Evolutionary conservation across 2,329 filamentous ascomycete species (phyloP), one percentile per base, ranked within the genome.

Genomic region (Claviceps paspali): DNA sequence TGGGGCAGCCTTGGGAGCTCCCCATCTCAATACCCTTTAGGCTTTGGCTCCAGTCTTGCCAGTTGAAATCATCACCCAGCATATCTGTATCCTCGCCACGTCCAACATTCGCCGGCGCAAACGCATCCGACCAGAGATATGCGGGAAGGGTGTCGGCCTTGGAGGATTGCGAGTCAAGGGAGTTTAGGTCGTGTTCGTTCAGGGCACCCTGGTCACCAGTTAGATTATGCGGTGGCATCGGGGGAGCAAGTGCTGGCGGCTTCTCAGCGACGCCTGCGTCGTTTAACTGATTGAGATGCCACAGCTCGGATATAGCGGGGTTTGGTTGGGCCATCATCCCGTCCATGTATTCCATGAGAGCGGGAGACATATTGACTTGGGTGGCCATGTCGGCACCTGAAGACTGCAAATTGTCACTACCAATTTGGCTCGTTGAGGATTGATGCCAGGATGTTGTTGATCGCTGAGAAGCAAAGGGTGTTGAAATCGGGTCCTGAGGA

Each of bases 31-130:
- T 41, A 0, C 57, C 59, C 21, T 53, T 54, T 30, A 64, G 55
- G 43, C 48, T 62, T 38, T 63, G 57, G 39, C 60, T 62, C 61
- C 65, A 69, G 38, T 61, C 60, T 34, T 67, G 60, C 65, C 65
- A 69, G 43, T 67, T 59, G 40, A 68, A 67, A 6, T 60, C 56
- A 3, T 57, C 54, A 2, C 63, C 61, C 40, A 60, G 46, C 48
- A 62, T 57, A 26, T 62, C 62, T 30, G 55, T 46, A 18, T 61
- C 54, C 33, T 59, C 57, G 6, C 43, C 29, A 19, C 45, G 36
- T 14, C 49, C 49, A 23, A 53, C 42, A 31, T 55, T 53, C 37
- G 50, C 46, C 3, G 45, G 41, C 12, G 52, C 49, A 35, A 56
- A 59, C 3, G 48, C 45, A 17, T 56, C 52, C 3, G 56, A 43